Conservation (phyloP, 306 rosid genomes). For the Alnus rubra region DNA sequence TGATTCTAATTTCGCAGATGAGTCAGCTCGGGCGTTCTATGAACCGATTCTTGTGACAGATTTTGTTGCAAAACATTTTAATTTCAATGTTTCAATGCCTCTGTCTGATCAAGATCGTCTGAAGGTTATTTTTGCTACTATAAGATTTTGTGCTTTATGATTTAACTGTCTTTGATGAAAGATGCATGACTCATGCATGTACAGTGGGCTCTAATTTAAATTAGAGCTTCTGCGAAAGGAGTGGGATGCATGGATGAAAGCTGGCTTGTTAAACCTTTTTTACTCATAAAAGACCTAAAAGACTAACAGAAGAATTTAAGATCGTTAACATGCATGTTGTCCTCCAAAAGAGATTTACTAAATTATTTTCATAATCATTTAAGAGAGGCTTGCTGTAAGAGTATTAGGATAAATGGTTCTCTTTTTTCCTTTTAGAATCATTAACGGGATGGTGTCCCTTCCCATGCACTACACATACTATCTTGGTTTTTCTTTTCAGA, state of each 20-base stretch:
- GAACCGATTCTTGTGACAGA: slow-evolving; percentile 56
- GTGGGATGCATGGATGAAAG: too few species aligned
- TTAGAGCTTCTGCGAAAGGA: too few species aligned
- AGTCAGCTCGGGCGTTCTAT: slow-evolving; percentile 64
- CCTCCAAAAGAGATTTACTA: not conserved
- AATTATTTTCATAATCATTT: not conserved
- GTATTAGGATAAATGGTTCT: not conserved
- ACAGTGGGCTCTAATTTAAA: not conserved
- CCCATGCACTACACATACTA: not conserved
- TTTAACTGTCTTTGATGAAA: not conserved
- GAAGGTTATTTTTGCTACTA: slow-evolving; percentile 45
- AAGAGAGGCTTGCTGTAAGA: not conserved
- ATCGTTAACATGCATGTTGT: too few species aligned
- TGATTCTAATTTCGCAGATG: slow-evolving; percentile 49
- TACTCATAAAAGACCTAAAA: not conserved
- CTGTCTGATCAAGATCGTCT: slow-evolving; percentile 53
- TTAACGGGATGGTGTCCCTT: not conserved
- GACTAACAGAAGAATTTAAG: too few species aligned
- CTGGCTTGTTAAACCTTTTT: not conserved
- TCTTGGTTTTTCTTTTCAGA: not conserved
- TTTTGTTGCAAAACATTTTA: slow-evolving; percentile 34
- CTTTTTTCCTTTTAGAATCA: not conserved
- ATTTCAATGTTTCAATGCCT: slow-evolving; percentile 27
- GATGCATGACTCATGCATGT: not conserved
- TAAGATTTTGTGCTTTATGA: not conserved